These are phyloP conservation scores for Rhododendron ferrugineum DNA, from an alignment of 148 eudicot genomes.

Conservation along the genomic window DNA sequence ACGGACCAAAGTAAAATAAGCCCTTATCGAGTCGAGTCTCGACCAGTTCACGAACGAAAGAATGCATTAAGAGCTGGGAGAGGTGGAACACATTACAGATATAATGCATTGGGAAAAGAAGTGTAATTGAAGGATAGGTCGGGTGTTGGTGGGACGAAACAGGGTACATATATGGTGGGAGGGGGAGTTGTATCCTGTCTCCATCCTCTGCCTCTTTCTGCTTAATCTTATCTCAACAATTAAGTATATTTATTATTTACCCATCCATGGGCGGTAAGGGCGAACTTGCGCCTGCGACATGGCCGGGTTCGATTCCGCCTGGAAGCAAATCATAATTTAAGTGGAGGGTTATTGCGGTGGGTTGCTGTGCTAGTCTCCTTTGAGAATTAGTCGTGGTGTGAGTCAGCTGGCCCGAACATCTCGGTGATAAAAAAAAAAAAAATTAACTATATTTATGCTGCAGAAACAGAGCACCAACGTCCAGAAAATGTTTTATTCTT, in stretches of 20 bases:
- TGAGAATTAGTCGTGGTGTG: too few relatives aligned
- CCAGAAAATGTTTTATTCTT: neutral
- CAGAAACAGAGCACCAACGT: neutral
- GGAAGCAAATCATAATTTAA: too few relatives aligned
- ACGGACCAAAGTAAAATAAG: neutral
- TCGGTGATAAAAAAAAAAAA: too few relatives aligned
- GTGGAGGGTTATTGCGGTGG: too few relatives aligned
- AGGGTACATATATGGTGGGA: neutral
- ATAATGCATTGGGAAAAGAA: neutral
- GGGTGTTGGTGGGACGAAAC: constrained; percentile 7
- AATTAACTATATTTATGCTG: neutral
- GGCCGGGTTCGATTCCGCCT: too few relatives aligned
- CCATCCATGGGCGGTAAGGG: too few relatives aligned
- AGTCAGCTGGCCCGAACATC: too few relatives aligned
- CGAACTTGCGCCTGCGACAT: too few relatives aligned
- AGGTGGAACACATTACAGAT: neutral
- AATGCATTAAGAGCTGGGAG: neutral
- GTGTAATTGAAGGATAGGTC: neutral
- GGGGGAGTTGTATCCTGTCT: neutral
- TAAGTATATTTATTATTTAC: neutral
- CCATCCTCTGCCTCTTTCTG: neutral
- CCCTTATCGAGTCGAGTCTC: neutral
- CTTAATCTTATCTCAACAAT: neutral
- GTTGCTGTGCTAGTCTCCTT: too few relatives aligned
- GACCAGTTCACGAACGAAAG: neutral